These are phyloP conservation scores for Punctularia strigosozonata DNA, from an alignment of 768 basidiomycete genomes.

Conservation along the genomic window DNA sequence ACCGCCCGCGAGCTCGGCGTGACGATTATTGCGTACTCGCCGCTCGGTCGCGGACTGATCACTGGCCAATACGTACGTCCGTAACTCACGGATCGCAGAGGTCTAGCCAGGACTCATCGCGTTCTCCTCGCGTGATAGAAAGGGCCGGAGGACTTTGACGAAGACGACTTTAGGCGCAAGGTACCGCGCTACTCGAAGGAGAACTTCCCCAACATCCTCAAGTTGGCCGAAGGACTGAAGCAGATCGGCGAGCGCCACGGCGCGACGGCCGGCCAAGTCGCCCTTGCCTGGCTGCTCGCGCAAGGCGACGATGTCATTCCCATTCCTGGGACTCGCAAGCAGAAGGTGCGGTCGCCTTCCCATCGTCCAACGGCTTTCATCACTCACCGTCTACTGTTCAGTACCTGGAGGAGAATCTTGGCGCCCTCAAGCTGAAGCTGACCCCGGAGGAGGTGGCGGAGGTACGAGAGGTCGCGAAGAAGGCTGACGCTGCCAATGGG, in stretches of 20 bases:
- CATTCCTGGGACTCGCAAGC: conserved; percentile 26
- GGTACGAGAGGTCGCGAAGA: conserved; percentile 16
- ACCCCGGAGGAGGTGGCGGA: conserved; percentile 15
- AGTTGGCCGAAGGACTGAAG: conserved; percentile 21
- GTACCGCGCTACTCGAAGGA: conserved; percentile 19
- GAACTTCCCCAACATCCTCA: conserved; percentile 34
- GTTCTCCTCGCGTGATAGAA: conserved; percentile 8
- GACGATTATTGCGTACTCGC: conserved; percentile 22
- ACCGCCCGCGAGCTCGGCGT: conserved; percentile 22
- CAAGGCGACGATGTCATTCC: conserved; percentile 27
- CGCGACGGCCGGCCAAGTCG: conserved; percentile 26
- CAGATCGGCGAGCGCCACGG: conserved; percentile 20
- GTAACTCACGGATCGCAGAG: not conserved
- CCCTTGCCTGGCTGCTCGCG: conserved; percentile 28
- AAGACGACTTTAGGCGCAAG: conserved; percentile 14
- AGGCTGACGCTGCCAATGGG: conserved; percentile 15
- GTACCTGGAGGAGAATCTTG: conserved; percentile 24
- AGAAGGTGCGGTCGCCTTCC: conserved; percentile 22
- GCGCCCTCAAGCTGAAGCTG: conserved; percentile 14
- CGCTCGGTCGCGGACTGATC: conserved; percentile 20
- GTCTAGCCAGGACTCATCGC: not conserved
- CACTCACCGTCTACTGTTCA: too few relatives aligned
- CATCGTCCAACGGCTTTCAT: too few relatives aligned
- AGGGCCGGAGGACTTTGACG: conserved; percentile 17
- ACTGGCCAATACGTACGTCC: conserved; percentile 16